A percentile compares a stretch with the other conserved stretches of the same genome.
phyloP scores from a whole-genome alignment of 139 green algal species.

The Micractinium conductrix region DNA sequence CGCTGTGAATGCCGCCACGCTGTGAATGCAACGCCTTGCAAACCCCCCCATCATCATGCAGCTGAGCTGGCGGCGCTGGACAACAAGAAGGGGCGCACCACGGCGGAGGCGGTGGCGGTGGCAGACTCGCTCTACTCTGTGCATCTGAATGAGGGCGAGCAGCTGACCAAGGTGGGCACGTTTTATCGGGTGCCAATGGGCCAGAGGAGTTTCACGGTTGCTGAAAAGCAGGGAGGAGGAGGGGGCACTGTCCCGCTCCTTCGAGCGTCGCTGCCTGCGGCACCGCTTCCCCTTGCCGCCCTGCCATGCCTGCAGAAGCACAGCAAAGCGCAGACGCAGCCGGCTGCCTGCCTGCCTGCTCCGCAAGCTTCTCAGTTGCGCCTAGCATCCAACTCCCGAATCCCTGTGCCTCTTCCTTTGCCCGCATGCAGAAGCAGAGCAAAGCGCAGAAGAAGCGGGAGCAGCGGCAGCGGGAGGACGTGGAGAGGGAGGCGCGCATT shows the following conservation, averaged over 20 bases:
- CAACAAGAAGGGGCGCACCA: neutral
- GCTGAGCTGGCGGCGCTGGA: conserved; percentile 74
- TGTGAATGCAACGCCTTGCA: no score
- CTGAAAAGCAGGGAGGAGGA: no score
- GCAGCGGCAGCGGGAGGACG: conserved; percentile 56
- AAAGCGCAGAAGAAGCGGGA: conserved; percentile 77
- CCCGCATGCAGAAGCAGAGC: conserved; percentile 53
- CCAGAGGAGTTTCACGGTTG: no score
- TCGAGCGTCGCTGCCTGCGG: neutral
- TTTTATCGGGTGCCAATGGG: neutral
- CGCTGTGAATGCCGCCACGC: no score
- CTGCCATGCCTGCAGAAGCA: conserved; percentile 34
- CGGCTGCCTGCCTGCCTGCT: no score
- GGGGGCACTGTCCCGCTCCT: neutral
- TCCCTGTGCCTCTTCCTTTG: no score
- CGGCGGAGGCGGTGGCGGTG: conserved; percentile 7
- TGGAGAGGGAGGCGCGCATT: conserved; percentile 85
- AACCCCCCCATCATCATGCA: no score
- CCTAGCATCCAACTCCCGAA: no score
- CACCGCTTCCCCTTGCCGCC: neutral
- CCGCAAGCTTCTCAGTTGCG: no score
- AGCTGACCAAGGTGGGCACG: conserved; percentile 13
- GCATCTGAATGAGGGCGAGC: conserved; percentile 15
- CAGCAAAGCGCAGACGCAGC: conserved; percentile 76
- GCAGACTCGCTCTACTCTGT: conserved; percentile 42